phyloP scores from a whole-genome alignment of 306 rosid species.

The Heteromeles arbutifolia region DNA sequence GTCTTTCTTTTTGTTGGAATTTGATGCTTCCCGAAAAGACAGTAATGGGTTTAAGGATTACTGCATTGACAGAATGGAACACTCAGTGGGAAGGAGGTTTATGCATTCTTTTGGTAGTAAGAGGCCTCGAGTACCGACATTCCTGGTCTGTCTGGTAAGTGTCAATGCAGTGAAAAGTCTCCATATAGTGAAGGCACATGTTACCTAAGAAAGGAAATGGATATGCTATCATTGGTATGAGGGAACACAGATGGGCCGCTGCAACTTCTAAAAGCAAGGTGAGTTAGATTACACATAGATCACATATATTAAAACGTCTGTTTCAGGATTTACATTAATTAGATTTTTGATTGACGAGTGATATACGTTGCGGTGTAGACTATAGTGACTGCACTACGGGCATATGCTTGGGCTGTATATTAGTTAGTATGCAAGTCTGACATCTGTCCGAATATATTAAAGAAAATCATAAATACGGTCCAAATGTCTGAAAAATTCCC shows the following conservation, averaged over 20 bases:
- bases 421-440: neutral
- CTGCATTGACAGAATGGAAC: neutral
- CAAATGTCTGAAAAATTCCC: neutral
- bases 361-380: neutral
- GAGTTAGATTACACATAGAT: neutral
- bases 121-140: neutral
- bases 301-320: neutral
- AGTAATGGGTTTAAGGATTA: neutral
- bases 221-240: slow-evolving; percentile 1
- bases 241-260: slow-evolving; percentile 12
- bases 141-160: neutral
- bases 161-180: neutral
- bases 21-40: neutral
- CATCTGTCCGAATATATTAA: neutral
- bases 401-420: neutral
- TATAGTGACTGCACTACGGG: neutral
- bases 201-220: neutral
- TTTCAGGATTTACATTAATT: neutral
- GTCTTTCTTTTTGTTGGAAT: neutral
- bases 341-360: neutral
- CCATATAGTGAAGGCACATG: neutral
- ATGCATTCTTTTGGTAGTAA: slow-evolving; percentile 2
- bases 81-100: neutral
- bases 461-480: neutral
- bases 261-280: neutral